Evolutionary conservation across 2,329 filamentous ascomycete genomes (phyloP).

Genomic region (Diaporthe destruens): DNA sequence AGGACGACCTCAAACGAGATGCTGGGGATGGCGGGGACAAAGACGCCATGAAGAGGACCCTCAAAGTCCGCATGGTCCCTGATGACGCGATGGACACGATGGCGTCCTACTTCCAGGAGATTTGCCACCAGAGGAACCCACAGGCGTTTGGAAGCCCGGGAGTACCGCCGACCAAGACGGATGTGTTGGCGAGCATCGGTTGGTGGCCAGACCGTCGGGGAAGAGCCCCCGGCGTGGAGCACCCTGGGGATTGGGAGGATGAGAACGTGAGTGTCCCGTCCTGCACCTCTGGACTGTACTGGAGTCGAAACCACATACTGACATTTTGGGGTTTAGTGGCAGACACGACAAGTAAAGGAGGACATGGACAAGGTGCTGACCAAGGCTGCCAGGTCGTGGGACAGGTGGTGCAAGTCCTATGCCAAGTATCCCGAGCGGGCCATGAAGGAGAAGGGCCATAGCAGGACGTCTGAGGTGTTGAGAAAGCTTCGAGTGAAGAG

Average conservation of each 20-base stretch:
- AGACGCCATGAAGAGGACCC: not conserved
- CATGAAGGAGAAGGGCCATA: constrained; percentile 30
- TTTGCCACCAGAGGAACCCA: constrained; percentile 31
- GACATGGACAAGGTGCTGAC: constrained; percentile 34
- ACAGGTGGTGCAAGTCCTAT: constrained; percentile 32
- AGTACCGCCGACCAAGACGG: constrained; percentile 32
- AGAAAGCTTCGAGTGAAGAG: constrained; percentile 28
- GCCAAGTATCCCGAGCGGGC: constrained; percentile 29
- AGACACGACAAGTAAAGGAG: constrained; percentile 36
- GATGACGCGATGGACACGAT: constrained; percentile 35
- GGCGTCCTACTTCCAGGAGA: constrained; percentile 35
- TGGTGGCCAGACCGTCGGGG: constrained; percentile 34
- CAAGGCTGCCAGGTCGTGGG: constrained; percentile 32
- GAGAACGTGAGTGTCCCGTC: constrained; percentile 22
- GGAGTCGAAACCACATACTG: not conserved
- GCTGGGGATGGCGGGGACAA: not conserved
- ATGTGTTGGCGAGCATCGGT: constrained; percentile 22
- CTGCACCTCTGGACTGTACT: rapidly evolving
- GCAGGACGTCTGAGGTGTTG: constrained; percentile 20
- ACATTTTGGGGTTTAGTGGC: constrained; percentile 2
- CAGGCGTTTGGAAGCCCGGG: constrained; percentile 24
- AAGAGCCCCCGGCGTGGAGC: constrained; percentile 3
- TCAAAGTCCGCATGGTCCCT: constrained; percentile 29
- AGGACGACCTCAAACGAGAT: not conserved
- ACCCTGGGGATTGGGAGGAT: constrained; percentile 31